Percentiles rank a stretch among this genome's conserved stretches.
phyloP scores from a whole-genome alignment of 2,329 filamentous ascomycete genomes.

The Esteya vermicola region DNA sequence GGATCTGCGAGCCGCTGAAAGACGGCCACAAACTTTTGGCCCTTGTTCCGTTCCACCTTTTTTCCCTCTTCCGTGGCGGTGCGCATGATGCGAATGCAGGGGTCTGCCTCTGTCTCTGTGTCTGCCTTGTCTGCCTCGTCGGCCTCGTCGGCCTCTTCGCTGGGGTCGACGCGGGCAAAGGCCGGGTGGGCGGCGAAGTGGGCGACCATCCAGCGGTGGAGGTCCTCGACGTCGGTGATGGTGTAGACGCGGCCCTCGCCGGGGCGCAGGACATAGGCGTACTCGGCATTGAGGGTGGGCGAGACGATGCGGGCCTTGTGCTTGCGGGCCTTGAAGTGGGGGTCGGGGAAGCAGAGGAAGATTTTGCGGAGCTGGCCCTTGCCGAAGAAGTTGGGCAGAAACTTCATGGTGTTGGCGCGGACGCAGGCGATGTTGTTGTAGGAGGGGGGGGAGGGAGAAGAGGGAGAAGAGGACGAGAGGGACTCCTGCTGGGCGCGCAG shows the following conservation, averaged over 20 bases:
- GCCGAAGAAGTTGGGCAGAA: slow-evolving; percentile 92
- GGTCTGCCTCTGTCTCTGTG: slow-evolving; percentile 49
- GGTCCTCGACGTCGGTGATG: slow-evolving; percentile 90
- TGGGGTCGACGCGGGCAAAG: slow-evolving; percentile 56
- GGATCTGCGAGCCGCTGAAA: slow-evolving; percentile 73
- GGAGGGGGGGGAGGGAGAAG: slow-evolving; percentile 17
- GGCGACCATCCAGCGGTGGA: slow-evolving; percentile 85
- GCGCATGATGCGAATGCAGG: slow-evolving; percentile 60
- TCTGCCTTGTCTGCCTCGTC: slow-evolving; percentile 20
- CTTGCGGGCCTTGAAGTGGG: slow-evolving; percentile 94
- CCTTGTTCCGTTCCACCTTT: slow-evolving; percentile 84
- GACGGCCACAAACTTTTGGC: slow-evolving; percentile 80
- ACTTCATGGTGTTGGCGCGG: slow-evolving; percentile 96
- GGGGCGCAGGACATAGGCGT: slow-evolving; percentile 72
- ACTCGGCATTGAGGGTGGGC: slow-evolving; percentile 77
- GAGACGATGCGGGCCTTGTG: slow-evolving; percentile 95
- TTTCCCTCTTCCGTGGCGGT: slow-evolving; percentile 92
- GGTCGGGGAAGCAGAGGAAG: slow-evolving; percentile 97
- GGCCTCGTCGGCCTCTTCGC: slow-evolving; percentile 37
- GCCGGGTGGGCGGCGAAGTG: slow-evolving; percentile 67
- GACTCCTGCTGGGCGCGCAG: slow-evolving; percentile 60
- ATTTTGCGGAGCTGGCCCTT: slow-evolving; percentile 73
- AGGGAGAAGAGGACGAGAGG: slow-evolving; percentile 15
- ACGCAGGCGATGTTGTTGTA: slow-evolving; percentile 86
- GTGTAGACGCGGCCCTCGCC: slow-evolving; percentile 77